Evolutionary conservation across 495 filamentous ascomycete species (phyloP), one percentile per base, ranked within the genome.

Genomic region (Glarea lozoyensis): DNA sequence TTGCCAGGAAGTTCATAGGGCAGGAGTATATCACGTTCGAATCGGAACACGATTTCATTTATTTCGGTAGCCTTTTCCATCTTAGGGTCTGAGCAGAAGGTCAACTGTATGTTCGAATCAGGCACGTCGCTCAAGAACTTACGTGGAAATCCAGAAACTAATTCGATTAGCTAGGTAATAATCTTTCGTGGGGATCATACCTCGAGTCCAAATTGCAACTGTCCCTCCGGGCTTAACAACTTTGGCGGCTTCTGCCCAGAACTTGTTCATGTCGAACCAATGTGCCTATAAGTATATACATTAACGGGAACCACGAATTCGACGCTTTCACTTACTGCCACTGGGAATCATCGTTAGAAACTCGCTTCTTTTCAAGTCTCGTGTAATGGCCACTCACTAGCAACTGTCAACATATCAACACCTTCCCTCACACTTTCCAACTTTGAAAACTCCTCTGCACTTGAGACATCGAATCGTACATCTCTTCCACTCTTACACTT

Each of bases 261-360:
- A 79, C n/a, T 69, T 60, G 5, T 75, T 53, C 42, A 78, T 68
- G 40, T 71, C 65, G 63, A 81, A 78, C 76, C 76, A 82, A 49
- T 81, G 77, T 6, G 71, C 72, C 64, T 68, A 23, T 4, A 27
- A 24, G 21, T 15, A n/a, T n/a, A n/a, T n/a, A n/a, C n/a, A n/a
- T n/a, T n/a, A n/a, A n/a, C n/a, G n/a, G n/a, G n/a, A n/a, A n/a
- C n/a, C n/a, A n/a, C n/a, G n/a, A n/a, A n/a, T n/a, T n/a, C n/a
- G n/a, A n/a, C n/a, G n/a, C n/a, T n/a, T n/a, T n/a, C n/a, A n/a
- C n/a, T n/a, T n/a, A n/a, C n/a, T n/a, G n/a, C n/a, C n/a, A n/a
- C n/a, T n/a, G n/a, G n/a, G n/a, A n/a, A n/a, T n/a, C n/a, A n/a
- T n/a, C n/a, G n/a, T n/a, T n/a, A n/a, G n/a, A n/a, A n/a, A n/a